Percentiles rank a stretch among this genome's conserved stretches.
Evolutionary conservation across 192 early-diverging fungal genomes (phyloP).

Genomic region (Linnemannia exigua): DNA sequence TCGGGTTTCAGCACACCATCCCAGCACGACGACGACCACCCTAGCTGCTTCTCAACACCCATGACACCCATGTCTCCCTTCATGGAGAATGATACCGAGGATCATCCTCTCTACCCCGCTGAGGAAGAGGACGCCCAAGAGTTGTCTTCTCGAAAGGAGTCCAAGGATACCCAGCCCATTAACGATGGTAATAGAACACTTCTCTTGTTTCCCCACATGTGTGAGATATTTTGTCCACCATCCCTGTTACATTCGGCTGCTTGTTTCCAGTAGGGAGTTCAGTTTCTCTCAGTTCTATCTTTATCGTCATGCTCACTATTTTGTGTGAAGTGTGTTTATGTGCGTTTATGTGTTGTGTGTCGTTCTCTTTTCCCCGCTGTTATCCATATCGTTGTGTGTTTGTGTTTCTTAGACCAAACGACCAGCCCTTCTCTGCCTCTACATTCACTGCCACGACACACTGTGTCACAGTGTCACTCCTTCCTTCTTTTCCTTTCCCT

Average conservation of each 20-base stretch:
- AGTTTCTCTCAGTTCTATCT: conserved; percentile 5
- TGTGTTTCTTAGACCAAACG: not conserved
- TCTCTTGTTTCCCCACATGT: not conserved
- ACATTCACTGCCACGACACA: conserved; percentile 1
- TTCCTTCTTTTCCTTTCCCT: not conserved
- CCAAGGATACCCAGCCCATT: not conserved
- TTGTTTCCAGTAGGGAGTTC: not conserved
- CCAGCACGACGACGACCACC: conserved; percentile 37
- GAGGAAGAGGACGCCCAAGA: conserved; percentile 30
- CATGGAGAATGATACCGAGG: conserved; percentile 50
- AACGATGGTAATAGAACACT: conserved; percentile 2
- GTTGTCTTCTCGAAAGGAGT: not conserved
- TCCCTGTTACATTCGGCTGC: not conserved
- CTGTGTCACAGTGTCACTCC: not conserved
- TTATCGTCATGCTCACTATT: not conserved
- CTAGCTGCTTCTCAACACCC: conserved; percentile 42
- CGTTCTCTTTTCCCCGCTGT: not conserved
- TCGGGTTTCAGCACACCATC: conserved; percentile 54
- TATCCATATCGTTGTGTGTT: not conserved
- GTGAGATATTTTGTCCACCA: not conserved
- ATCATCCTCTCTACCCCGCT: conserved; percentile 29
- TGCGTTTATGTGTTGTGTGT: not conserved
- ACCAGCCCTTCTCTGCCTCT: not conserved
- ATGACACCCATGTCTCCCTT: conserved; percentile 58
- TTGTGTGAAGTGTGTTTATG: not conserved